Evolutionary conservation across 331 rosid genomes (phyloP), one percentile per base, ranked within the genome.

Genomic region (Pyracantha coccinea): DNA sequence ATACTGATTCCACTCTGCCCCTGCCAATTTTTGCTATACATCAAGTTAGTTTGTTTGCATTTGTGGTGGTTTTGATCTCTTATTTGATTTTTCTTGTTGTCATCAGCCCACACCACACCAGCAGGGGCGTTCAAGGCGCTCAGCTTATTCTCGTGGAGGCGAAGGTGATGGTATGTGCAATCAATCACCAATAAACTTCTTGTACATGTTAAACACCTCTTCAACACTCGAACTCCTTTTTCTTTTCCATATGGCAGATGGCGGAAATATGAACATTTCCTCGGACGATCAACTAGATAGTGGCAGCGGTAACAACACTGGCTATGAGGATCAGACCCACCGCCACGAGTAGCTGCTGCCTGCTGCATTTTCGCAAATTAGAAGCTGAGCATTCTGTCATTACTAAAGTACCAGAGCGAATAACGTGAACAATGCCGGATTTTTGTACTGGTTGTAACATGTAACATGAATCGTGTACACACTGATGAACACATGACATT

Each of bases 81-180:
- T 60, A 3, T 23, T 41, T 60, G 68, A 25, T 79, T 71, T 44
- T 67, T 47, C 2, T 53, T 69, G 13, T 66, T 76, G 69, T 71
- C 71, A 78, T 88, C 93, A 93, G 98, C 98, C 98, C 52, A 88
- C 97, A 5, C 89, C 89, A 32, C 97, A 91, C 24, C 98, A 93
- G 84, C 98, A 93, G 68, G 81, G 83, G 15, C 97, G 92, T 25
- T 83, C 93, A 62, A 89, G 93, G 83, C 98, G 92, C 66, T 89
- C 97, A 45, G 84, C 98, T 50, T 93, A 91, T 85, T 88, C 98
- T 79, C 91, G 90, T 19, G 71, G 90, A 54, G 98, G 81, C 70
- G 97, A 83, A 23, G 64, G 77, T 63, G 97, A 91, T 81, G 96
- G 98, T 93, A 84, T 69, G 77, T 68, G 70, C 68, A 60, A 68